A percentile compares a stretch with the other conserved stretches of the same genome.
Evolutionary conservation across 129 eudicot genomes (phyloP).

Genomic region (Arctium minus): DNA sequence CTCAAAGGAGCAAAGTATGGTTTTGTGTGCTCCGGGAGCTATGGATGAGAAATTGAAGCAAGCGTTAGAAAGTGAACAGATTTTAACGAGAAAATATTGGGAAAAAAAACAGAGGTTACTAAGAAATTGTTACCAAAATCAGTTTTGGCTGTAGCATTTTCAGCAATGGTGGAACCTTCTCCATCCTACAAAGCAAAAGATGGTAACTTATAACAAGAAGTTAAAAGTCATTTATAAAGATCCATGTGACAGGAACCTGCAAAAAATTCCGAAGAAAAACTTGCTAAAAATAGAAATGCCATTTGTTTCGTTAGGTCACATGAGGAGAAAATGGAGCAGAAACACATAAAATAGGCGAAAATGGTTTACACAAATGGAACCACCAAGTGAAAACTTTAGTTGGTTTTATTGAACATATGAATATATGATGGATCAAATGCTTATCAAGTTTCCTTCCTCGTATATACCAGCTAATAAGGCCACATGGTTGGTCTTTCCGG

Average conservation of each 20-base stretch:
- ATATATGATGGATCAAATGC: no score
- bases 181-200: conserved; percentile 47
- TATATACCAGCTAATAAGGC: no score
- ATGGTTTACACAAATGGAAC: no score
- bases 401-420: no score
- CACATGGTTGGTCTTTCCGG: no score
- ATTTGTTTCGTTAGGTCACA: neutral
- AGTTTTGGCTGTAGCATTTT: conserved; percentile 63
- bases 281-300: neutral
- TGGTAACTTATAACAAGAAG: neutral
- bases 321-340: no score
- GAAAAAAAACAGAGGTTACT: neutral
- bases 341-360: no score
- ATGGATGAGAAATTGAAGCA: neutral
- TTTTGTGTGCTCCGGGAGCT: conserved; percentile 65
- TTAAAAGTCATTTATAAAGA: neutral
- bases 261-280: no score
- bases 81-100: neutral
- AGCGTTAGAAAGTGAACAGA: neutral
- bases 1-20: conserved; percentile 20
- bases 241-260: neutral
- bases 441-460: no score
- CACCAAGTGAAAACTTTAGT: no score
- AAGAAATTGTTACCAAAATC: conserved; percentile 46
- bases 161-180: conserved; percentile 53